phyloP scores from a whole-genome alignment of 148 eudicot species.

The Nyssa sinensis region DNA sequence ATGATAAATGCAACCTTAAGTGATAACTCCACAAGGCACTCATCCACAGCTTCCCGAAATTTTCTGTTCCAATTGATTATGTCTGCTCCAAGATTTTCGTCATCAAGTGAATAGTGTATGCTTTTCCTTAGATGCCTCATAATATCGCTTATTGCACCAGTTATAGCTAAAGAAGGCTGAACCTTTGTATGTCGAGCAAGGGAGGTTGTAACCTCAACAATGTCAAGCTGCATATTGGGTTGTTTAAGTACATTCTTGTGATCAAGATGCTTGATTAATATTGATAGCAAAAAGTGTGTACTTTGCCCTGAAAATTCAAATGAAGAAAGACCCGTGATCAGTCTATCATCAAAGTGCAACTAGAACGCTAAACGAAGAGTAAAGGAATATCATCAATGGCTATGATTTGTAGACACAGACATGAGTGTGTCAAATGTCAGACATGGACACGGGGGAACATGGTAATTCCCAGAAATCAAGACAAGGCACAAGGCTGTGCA shows the following conservation, averaged over 20 bases:
- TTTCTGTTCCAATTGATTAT: conserved; percentile 63
- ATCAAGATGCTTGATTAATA: conserved; percentile 90
- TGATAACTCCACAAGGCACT: conserved; percentile 71
- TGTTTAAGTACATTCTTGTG: conserved; percentile 84
- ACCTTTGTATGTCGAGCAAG: conserved; percentile 67
- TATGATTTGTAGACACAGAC: too few relatives aligned
- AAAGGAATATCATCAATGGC: too few relatives aligned
- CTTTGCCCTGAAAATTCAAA: conserved; percentile 62
- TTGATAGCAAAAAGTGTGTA: conserved; percentile 72
- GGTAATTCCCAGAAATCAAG: too few relatives aligned
- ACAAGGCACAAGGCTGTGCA: too few relatives aligned
- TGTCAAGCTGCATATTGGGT: conserved; percentile 85
- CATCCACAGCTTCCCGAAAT: conserved; percentile 70
- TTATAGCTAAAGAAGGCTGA: conserved; percentile 70
- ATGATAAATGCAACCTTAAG: conserved; percentile 56
- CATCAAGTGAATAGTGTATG: conserved; percentile 76
- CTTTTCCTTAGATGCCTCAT: conserved; percentile 95
- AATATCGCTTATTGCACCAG: conserved; percentile 77
- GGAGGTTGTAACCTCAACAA: conserved; percentile 65
- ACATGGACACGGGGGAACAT: too few relatives aligned
- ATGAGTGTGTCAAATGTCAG: too few relatives aligned
- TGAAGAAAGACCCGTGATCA: conserved; percentile 13
- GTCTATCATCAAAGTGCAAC: not conserved
- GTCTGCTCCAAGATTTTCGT: conserved; percentile 64
- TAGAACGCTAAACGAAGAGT: too few relatives aligned